Base-by-base conservation (phyloP, 2,329 filamentous ascomycete species). In the Fusarium nodosum region DNA sequence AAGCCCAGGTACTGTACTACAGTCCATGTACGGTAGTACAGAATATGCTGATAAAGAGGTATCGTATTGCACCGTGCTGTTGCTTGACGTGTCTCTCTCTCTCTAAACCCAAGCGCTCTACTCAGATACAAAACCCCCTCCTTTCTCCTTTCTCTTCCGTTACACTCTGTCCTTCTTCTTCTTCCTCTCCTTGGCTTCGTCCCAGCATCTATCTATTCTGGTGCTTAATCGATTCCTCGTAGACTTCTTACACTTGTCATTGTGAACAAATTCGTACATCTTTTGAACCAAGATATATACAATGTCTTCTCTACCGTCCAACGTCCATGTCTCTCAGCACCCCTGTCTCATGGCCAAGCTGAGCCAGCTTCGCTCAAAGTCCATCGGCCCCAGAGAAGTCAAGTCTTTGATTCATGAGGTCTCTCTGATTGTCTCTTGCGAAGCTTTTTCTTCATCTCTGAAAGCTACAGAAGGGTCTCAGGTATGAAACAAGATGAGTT, bases 321-420 rank as follows among this genome's bases (percentile, higher is more conserved):
- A 90, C 76, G 87, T 91, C 66, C 93, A 96, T 82, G 83, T 97
- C 77, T 97, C 94, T 39, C 84, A 83, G 18, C 95, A 98, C 80
- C 95, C 95, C 36, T 97, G 93, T 80, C 86, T 97, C 42, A 85
- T 87, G 74, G 93, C 92, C 73, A 98, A 98, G 85, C 89, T 98
- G 75, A 94, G 92, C 72, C 93, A 96, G 82, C 88, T 98, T 47
- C 91, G 95, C 64, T 96, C 93, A 41, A 85, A 88, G 59, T 85
- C 83, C 42, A 89, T 92, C 52, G 87, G 85, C 62, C 85, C 93
- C 5, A 87, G 90, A 63, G 93, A 97, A 58, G 94, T 93, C 72
- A 94, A 94, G 80, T 81, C 86, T 10, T 85, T 98, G 50, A 88
- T 97, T 65, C 90, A 97, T 77, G 94, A 98, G 68, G 97, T 98